Evolutionary conservation across 177 flowering plant genomes (phyloP), one percentile per base, ranked within the genome.

Genomic region (Vitis hybrid): DNA sequence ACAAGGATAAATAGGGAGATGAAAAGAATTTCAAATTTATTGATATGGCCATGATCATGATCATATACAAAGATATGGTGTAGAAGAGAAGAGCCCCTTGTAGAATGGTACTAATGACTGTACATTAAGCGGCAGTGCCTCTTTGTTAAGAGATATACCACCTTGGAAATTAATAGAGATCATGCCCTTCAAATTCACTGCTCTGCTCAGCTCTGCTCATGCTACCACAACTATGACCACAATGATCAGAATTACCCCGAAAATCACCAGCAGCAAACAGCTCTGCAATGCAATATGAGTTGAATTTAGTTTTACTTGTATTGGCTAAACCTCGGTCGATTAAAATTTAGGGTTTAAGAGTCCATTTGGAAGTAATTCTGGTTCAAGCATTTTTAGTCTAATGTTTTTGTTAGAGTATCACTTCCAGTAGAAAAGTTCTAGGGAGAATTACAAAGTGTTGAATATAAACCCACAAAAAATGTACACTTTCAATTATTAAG

Each of bases 261-360:
- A 82, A 18, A 87, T 89, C 78, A 87, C 77, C 76, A 89, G 33
- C 11, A 89, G 85, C 85, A 89, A 76, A 65, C 93, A 89, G 0
- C 77, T 64, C 89, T 89, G 89, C 88, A 82, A 9, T 7, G 15
- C 67, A 11, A n/a, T 57, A 61, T 18, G 33, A 20, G 0, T n/a
- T n/a, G 0, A n/a, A 53, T 62, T 9, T 38, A 38, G 28, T 24
- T 24, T 24, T 0, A 24, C 28, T 24, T 0, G 47, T 0, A 38
- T 38, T 38, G 47, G 47, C 28, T 24, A 24, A 24, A 24, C 28
- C 28, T 24, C 28, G 28, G 28, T 24, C 28, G 28, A 24, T 24
- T 24, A 24, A 24, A 24, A 2, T 38, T 38, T 38, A 38, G 44
- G 44, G 8, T 38, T 38, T 38, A 38, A 38, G 44, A 38, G 44